These are phyloP conservation scores for Paramecium tetraurelia DNA, from an alignment of 73 alveolate genomes.

Conservation along the genomic window DNA sequence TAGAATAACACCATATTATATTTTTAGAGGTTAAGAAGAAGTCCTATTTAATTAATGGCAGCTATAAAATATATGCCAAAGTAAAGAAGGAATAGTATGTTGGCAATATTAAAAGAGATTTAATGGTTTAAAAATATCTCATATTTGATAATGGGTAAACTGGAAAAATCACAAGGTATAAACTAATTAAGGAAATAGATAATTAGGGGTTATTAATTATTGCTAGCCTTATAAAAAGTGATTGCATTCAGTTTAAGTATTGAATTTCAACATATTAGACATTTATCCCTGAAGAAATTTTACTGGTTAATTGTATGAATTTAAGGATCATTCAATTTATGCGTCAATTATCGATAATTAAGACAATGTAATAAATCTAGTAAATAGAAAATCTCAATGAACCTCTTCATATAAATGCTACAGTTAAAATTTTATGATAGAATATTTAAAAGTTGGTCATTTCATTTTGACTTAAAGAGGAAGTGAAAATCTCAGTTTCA, in stretches of 20 bases:
- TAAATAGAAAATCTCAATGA: neutral
- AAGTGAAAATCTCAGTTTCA: neutral
- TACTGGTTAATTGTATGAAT: neutral
- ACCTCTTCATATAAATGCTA: neutral
- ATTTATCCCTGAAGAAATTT: neutral
- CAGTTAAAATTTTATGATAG: neutral
- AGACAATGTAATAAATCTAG: neutral
- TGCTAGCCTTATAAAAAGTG: neutral
- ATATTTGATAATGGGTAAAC: neutral
- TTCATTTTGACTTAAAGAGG: neutral
- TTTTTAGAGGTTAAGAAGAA: neutral
- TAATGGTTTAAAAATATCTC: neutral
- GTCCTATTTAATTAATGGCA: neutral
- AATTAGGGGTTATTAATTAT: neutral
- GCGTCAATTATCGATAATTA: neutral
- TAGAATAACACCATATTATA: neutral
- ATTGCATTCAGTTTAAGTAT: neutral
- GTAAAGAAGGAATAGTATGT: neutral
- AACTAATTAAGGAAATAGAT: neutral
- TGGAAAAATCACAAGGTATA: neutral
- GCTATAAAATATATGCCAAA: neutral
- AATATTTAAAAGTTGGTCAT: neutral
- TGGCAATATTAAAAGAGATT: neutral
- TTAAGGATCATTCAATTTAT: neutral
- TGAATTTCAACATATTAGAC: neutral